Evolutionary conservation across 202 grass and related monocot genomes (phyloP).

Genomic region (Schoenoplectus tabernaemontani): DNA sequence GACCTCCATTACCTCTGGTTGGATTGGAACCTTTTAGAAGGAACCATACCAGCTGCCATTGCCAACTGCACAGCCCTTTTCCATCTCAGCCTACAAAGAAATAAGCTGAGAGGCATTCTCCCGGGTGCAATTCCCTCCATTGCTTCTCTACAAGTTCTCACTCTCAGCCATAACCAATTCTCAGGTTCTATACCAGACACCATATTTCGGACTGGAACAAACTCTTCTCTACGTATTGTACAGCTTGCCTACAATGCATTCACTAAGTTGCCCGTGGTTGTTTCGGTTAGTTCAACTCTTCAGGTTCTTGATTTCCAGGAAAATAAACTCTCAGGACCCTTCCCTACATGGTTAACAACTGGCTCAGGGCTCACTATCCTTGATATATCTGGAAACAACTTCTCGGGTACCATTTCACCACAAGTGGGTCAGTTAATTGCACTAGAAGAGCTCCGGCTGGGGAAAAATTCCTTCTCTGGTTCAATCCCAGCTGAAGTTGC

Average conservation of each 20-base stretch:
- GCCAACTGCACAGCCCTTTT: constrained; percentile 72
- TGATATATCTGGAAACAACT: constrained; percentile 66
- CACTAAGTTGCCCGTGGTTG: constrained; percentile 37
- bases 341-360: constrained; percentile 62
- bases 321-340: constrained; percentile 54
- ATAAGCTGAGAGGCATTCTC: constrained; percentile 72
- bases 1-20: constrained; percentile 85
- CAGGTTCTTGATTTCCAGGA: constrained; percentile 53
- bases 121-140: constrained; percentile 62
- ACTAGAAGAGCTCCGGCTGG: constrained; percentile 65
- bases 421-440: constrained; percentile 47
- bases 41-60: constrained; percentile 75
- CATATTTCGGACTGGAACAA: constrained; percentile 33
- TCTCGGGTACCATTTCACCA: constrained; percentile 45
- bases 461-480: constrained; percentile 51
- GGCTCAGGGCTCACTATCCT: constrained; percentile 50
- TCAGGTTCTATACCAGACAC: constrained; percentile 64
- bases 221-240: constrained; percentile 64
- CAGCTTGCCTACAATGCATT: constrained; percentile 78
- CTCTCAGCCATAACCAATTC: constrained; percentile 65
- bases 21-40: constrained; percentile 82
- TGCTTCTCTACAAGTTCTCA: constrained; percentile 66
- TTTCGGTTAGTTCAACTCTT: constrained; percentile 29
- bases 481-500: constrained; percentile 56
- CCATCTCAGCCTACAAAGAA: constrained; percentile 74